Conservation (phyloP, 2,329 filamentous ascomycete genomes). For the Daldinia sp. region DNA sequence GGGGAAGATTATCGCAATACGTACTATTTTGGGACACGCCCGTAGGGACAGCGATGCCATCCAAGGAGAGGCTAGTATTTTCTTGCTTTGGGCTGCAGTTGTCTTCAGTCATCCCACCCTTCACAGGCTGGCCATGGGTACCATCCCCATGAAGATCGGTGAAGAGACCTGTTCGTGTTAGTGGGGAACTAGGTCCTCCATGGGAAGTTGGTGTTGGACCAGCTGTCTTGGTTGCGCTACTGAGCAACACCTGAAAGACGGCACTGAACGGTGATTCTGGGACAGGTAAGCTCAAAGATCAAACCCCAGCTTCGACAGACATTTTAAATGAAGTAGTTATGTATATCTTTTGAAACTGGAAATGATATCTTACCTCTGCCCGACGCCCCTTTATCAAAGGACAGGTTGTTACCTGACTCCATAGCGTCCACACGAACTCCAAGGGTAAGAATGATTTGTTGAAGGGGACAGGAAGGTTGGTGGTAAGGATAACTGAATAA, state of each 20-base stretch:
- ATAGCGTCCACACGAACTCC: background rate
- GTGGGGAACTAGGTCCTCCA: background rate
- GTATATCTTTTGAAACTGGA: background rate
- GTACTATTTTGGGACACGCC: background rate
- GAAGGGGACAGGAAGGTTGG: background rate
- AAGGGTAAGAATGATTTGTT: background rate
- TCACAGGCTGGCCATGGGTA: background rate
- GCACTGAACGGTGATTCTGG: conserved; percentile 6
- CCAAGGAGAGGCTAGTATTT: background rate
- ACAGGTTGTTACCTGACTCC: background rate
- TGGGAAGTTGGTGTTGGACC: background rate
- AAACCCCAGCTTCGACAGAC: background rate
- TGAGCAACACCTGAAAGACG: background rate
- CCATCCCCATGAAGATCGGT: background rate
- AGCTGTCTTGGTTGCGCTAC: background rate
- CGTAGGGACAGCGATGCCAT: background rate
- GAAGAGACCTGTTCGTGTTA: background rate
- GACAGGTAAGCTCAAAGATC: background rate
- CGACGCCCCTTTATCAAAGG: background rate
- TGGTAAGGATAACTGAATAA: background rate
- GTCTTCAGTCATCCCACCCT: background rate
- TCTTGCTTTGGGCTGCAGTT: background rate
- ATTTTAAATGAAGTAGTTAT: background rate
- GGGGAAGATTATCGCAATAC: background rate
- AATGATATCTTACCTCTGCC: conserved; percentile 4